Base-by-base conservation (phyloP, 345 rosid genomes). In the Jatropha curcas region DNA sequence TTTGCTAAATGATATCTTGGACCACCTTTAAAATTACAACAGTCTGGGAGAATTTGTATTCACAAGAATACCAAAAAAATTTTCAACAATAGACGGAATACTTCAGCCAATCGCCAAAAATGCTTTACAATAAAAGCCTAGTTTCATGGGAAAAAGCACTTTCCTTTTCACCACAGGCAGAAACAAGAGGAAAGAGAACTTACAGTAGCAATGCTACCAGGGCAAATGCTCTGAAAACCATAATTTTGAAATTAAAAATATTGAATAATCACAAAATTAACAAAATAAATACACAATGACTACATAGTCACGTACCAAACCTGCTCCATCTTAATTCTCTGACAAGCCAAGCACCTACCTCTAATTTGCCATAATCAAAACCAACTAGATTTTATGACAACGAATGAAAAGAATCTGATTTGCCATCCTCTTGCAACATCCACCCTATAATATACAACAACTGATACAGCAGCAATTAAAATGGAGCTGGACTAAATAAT, bases 291-390 rank as follows among this genome's bases (percentile, higher is more conserved):
- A 68, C n/a, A 59, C 60, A 16, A 52, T 68, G 56, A 39, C 30
- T 43, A 68, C 68, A 57, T 50, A 62, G 57, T 30, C 50, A 48
- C 64, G 55, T 20, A 39, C 27, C 79, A 76, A 64, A 57, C 79
- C 51, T 33, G 70, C 75, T 67, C 45, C 19, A 52, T 53, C 60
- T 68, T 70, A 70, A 70, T 71, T 24, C 60, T 41, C 30, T 45
- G 71, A 19, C 71, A 70, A 53, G 65, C 65, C 69, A 76, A 55
- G 13, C 62, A 51, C 24, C 59, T 65, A 46, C 71, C 71, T 30
- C 60, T 50, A 45, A 48, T 70, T 65, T n/a, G 31, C 20, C 50
- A 19, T 65, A 17, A 35, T 20, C 4, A 24, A 17, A 46, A 66
- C 66, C 66, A 66, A 46, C 66, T 35, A 31, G 12, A 65, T 33